Conservation (phyloP, 2,329 filamentous ascomycete genomes). For the Talaromyces sp. region DNA sequence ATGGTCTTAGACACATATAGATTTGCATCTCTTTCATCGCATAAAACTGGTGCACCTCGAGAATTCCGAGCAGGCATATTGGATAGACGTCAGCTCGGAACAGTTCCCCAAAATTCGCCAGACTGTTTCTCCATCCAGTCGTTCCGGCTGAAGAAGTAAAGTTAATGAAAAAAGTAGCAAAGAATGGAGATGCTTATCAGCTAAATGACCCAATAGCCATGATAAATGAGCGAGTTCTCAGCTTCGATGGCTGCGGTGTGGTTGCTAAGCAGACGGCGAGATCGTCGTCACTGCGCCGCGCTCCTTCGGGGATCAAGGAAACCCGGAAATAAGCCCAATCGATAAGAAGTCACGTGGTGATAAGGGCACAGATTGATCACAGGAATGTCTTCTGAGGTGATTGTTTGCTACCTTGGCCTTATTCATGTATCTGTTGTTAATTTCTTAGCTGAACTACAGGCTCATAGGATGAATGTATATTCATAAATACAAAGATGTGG, state of each 20-base stretch:
- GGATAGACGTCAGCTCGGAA: not conserved
- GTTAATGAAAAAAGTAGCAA: not conserved
- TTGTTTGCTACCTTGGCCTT: not conserved
- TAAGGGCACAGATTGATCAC: not conserved
- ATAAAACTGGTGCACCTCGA: conserved; percentile 12
- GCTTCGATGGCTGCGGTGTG: not conserved
- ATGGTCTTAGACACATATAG: conserved; percentile 61
- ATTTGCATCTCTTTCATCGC: conserved; percentile 45
- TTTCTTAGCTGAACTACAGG: not conserved
- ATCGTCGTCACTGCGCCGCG: not conserved
- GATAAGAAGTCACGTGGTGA: conserved; percentile 7
- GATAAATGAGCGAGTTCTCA: not conserved
- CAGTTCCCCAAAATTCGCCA: not conserved
- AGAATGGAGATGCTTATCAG: not conserved
- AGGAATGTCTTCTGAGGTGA: no score
- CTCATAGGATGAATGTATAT: not conserved
- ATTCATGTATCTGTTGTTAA: not conserved
- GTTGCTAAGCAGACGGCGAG: no score
- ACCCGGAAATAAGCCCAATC: not conserved
- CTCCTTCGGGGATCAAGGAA: conserved; percentile 8
- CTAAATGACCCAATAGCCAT: not conserved
- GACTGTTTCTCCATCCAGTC: not conserved
- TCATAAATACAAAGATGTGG: not conserved
- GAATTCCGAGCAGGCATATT: conserved; percentile 16
- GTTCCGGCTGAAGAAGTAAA: not conserved